Percentiles rank a stretch among this genome's conserved stretches.
Conservation (phyloP, 2,329 filamentous ascomycete genomes). For the Aureobasidium subglaciale region DNA sequence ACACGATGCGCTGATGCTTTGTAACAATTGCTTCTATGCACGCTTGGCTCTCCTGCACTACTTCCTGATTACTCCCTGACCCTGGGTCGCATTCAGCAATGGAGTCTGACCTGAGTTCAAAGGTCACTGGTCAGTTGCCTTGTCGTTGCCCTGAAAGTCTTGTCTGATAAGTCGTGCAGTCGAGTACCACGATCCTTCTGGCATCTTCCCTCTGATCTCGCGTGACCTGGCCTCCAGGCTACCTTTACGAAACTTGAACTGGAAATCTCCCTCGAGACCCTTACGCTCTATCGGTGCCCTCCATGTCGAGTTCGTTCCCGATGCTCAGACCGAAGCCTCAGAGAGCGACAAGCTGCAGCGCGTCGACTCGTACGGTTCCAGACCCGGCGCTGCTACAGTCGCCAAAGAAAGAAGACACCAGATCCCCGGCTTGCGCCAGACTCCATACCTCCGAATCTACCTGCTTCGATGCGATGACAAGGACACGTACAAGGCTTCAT, state of each 20-base stretch:
- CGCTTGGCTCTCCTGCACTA: not conserved
- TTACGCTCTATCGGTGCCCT: constrained; percentile 89
- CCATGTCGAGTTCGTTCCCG: constrained; percentile 76
- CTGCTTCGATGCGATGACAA: constrained; percentile 91
- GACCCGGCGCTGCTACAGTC: not conserved
- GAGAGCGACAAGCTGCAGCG: constrained; percentile 10
- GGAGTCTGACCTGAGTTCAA: constrained; percentile 37
- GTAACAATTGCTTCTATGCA: not conserved
- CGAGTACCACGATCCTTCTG: constrained; percentile 91
- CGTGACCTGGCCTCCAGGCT: constrained; percentile 70
- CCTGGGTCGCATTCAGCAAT: constrained; percentile 22
- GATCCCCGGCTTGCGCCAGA: constrained; percentile 86
- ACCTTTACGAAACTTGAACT: constrained; percentile 85
- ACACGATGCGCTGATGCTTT: not conserved
- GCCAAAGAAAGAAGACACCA: constrained; percentile 69
- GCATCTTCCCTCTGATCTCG: constrained; percentile 75
- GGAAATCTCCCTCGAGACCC: constrained; percentile 90
- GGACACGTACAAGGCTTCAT: constrained; percentile 78
- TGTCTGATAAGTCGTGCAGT: constrained; percentile 48
- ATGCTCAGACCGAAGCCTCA: constrained; percentile 21
- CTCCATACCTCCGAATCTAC: constrained; percentile 87
- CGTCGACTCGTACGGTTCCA: constrained; percentile 11
- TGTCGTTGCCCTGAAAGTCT: not conserved
- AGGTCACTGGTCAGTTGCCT: constrained; percentile 39
- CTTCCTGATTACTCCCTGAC: not conserved